Percentiles rank a stretch among this genome's conserved stretches.
These are phyloP conservation scores for Fusarium sp. DNA, from an alignment of 2,329 filamentous ascomycete genomes.

Conservation along the genomic window DNA sequence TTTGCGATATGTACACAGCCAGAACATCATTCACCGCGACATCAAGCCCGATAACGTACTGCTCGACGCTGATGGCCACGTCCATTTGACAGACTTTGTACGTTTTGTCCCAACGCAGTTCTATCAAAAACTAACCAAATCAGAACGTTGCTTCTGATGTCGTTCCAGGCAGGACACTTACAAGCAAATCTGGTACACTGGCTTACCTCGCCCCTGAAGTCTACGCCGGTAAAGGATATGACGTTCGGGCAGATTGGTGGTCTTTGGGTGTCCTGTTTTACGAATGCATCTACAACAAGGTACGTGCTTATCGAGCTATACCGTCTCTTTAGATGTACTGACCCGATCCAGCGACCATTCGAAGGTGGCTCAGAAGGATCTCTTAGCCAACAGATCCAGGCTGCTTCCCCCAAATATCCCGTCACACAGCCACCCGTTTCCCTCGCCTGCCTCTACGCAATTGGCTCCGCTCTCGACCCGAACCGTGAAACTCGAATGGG, in stretches of 20 bases:
- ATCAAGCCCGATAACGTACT: conserved; percentile 94
- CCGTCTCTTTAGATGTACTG: conserved; percentile 12
- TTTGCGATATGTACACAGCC: conserved; percentile 84
- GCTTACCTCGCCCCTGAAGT: conserved; percentile 97
- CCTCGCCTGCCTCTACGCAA: conserved; percentile 87
- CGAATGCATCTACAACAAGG: conserved; percentile 99
- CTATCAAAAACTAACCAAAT: conserved; percentile 12
- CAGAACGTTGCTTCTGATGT: conserved; percentile 98
- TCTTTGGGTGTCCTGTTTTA: conserved; percentile 98
- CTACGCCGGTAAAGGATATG: conserved; percentile 90
- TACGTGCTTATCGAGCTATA: conserved; percentile 56
- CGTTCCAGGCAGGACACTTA: conserved; percentile 82
- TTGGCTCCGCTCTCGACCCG: conserved; percentile 83
- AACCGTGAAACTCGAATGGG: conserved; percentile 87
- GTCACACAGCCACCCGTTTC: conserved; percentile 92
- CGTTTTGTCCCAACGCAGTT: conserved; percentile 51
- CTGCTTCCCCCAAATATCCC: conserved; percentile 87
- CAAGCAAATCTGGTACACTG: conserved; percentile 95
- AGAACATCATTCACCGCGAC: conserved; percentile 91
- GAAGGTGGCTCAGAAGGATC: conserved; percentile 88
- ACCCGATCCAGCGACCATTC: conserved; percentile 78
- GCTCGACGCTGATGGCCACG: conserved; percentile 89
- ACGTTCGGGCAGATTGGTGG: conserved; percentile 97
- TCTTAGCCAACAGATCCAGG: conserved; percentile 83
- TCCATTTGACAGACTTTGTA: conserved; percentile 98